Conservation (phyloP, 148 eudicot species). For the Rhododendron henanense region DNA sequence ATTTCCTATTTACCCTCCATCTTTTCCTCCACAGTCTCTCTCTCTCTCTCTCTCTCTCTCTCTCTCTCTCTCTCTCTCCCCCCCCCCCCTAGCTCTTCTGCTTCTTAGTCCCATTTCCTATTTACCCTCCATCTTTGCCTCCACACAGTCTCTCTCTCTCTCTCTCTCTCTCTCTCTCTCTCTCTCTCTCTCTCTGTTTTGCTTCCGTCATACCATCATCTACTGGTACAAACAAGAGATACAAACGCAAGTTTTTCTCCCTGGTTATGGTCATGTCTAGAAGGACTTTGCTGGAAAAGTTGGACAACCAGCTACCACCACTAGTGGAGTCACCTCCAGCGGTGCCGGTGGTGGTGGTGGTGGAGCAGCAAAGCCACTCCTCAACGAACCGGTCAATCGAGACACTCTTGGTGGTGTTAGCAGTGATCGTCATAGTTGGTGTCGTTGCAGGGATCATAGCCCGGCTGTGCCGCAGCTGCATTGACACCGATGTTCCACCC, state of each 20-base stretch:
- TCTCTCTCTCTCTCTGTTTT: no score
- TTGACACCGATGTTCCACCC: constrained; percentile 54
- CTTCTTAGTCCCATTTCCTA: not conserved
- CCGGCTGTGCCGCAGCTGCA: constrained; percentile 66
- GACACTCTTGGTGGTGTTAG: constrained; percentile 75
- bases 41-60: no score
- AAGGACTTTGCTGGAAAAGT: constrained; percentile 14
- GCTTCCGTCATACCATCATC: not conserved
- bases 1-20: no score
- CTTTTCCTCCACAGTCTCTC: no score
- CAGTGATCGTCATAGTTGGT: constrained; percentile 60
- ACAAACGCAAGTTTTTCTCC: not conserved
- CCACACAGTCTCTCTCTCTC: not conserved
- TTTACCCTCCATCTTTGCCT: not conserved
- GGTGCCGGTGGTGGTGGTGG: not conserved
- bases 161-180: not conserved
- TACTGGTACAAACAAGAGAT: not conserved
- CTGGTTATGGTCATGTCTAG: constrained; percentile 10
- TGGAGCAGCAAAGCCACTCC: constrained; percentile 30
- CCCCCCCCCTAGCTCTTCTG: not conserved
- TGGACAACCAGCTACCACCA: constrained; percentile 45
- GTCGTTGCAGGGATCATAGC: constrained; percentile 74
- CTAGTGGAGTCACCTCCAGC: constrained; percentile 39
- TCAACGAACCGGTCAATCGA: constrained; percentile 45
- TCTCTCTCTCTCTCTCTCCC: no score